Evolutionary conservation across 768 basidiomycete species (phyloP).

Genomic region (Lactifluus rugatus): DNA sequence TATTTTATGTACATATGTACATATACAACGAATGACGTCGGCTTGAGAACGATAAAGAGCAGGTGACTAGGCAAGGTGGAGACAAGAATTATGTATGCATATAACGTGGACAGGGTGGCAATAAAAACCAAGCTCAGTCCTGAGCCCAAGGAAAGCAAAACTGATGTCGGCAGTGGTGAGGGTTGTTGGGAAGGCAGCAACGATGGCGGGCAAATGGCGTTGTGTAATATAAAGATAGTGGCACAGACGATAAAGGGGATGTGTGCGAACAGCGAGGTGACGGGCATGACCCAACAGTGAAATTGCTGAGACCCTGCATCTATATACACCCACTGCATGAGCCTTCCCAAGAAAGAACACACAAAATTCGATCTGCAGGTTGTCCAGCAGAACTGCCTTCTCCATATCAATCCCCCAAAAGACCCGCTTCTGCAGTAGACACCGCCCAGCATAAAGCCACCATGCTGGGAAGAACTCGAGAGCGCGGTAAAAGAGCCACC

Average conservation of each 20-base stretch:
- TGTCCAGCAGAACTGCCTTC: slow-evolving; percentile 65
- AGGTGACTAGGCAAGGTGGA: neutral
- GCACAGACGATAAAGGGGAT: slow-evolving; percentile 69
- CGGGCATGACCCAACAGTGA: slow-evolving; percentile 66
- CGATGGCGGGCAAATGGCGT: neutral
- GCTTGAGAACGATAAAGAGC: neutral
- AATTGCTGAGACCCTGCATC: slow-evolving; percentile 67
- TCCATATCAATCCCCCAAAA: too few relatives aligned
- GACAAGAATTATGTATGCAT: neutral
- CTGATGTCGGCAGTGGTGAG: neutral
- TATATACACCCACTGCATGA: slow-evolving; percentile 23
- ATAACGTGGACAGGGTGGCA: too few relatives aligned
- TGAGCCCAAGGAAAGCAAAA: slow-evolving; percentile 2
- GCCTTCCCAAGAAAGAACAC: slow-evolving; percentile 24
- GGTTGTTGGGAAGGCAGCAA: too few relatives aligned
- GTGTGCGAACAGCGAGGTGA: slow-evolving; percentile 61
- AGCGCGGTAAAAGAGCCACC: too few relatives aligned
- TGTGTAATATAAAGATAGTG: slow-evolving; percentile 43
- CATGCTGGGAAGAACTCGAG: too few relatives aligned
- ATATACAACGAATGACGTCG: neutral
- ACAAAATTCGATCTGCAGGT: slow-evolving; percentile 75
- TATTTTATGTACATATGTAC: neutral
- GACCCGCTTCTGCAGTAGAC: too few relatives aligned
- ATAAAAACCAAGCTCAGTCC: neutral
- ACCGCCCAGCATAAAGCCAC: too few relatives aligned